Evolutionary conservation across 257 asterid species (phyloP).

Genomic region (Lycium barbarum): DNA sequence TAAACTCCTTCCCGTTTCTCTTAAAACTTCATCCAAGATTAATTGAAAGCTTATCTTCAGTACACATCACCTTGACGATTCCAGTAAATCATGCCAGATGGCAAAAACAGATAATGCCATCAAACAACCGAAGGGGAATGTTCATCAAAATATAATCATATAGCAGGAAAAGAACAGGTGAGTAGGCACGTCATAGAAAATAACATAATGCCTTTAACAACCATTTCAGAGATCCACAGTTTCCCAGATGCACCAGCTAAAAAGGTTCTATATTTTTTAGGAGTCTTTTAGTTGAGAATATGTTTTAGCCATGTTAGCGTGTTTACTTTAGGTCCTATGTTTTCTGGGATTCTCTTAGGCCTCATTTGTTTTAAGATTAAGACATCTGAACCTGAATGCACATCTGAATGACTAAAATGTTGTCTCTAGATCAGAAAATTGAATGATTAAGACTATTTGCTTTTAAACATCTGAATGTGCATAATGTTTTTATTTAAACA

Average conservation of each 20-base stretch:
- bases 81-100: slow-evolving; percentile 23
- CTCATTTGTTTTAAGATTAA: no score
- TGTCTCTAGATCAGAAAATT: no score
- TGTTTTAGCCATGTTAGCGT: background rate
- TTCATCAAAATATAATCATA: background rate
- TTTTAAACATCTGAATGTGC: no score
- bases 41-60: background rate
- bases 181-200: background rate
- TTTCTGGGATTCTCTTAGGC: background rate
- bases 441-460: no score
- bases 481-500: no score
- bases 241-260: background rate
- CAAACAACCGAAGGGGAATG: slow-evolving; percentile 2
- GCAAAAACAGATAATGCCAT: slow-evolving; percentile 2
- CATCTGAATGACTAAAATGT: no score
- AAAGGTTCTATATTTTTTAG: background rate
- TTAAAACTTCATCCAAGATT: background rate
- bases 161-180: background rate
- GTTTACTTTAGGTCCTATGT: background rate
- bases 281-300: background rate
- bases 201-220: slow-evolving; percentile 7
- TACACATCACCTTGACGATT: background rate
- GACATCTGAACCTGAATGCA: no score
- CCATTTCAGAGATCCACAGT: background rate
- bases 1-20: background rate